Evolutionary conservation across 805 yeast genomes (phyloP).

Genomic region (Yarrowia sp.): DNA sequence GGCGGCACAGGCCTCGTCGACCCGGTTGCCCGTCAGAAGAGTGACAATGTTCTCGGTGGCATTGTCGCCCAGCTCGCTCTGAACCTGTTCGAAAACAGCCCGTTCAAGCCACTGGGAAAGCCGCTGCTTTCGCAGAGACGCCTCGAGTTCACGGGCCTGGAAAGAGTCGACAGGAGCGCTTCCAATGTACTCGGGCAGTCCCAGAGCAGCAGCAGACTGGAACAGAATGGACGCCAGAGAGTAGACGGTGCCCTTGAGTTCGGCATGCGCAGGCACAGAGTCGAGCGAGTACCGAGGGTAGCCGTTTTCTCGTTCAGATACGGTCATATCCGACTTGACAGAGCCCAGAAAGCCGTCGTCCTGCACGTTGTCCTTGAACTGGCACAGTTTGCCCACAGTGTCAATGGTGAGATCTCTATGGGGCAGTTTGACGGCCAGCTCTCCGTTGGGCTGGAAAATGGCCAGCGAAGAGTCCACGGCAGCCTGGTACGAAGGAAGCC

Average conservation of each 20-base stretch:
- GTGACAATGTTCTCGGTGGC: constrained; percentile 54
- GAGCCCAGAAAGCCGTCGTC: constrained; percentile 17
- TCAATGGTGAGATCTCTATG: not conserved
- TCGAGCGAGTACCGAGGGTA: constrained; percentile 32
- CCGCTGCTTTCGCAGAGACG: constrained; percentile 1
- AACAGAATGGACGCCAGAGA: constrained; percentile 29
- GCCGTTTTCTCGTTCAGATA: constrained; percentile 17
- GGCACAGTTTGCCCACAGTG: constrained; percentile 1
- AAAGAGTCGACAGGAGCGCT: not conserved
- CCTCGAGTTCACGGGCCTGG: not conserved
- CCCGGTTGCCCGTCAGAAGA: constrained; percentile 56
- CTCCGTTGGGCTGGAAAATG: constrained; percentile 18
- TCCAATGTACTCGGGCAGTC: constrained; percentile 9
- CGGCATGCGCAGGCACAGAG: not conserved
- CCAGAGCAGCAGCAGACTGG: constrained; percentile 4
- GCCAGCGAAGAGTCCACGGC: constrained; percentile 6
- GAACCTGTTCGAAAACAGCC: not conserved
- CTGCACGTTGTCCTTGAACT: not conserved
- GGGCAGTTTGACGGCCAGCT: constrained; percentile 9
- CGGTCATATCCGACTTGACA: constrained; percentile 10
- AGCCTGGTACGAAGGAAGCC: not conserved
- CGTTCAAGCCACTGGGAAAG: constrained; percentile 11
- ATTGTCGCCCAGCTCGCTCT: constrained; percentile 51
- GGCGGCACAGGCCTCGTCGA: constrained; percentile 64
- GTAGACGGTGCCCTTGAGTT: constrained; percentile 21